Base-by-base conservation (phyloP, 139 green algal species). In the Yamagishiella unicocca region DNA sequence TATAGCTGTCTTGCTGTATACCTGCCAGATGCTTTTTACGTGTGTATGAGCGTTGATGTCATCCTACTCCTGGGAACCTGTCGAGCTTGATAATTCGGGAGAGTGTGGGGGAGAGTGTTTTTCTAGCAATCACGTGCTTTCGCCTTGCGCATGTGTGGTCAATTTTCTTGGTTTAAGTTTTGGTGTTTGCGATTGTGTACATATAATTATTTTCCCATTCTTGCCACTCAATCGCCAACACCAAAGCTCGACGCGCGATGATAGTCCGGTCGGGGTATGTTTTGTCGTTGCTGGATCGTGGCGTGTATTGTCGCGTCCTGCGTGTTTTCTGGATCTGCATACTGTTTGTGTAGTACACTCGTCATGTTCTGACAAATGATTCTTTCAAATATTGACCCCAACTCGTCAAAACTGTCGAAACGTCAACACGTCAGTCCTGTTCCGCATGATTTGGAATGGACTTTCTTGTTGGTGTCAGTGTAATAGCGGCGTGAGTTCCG, bases 131-230 rank as follows among this genome's bases (percentile, higher is more conserved):
- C n/a, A n/a, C n/a, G 62, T 71, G 62, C 62, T 75, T 75, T 58
- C 50, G 50, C 17, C 50, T n/a, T 1, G 67, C 38, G 70, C 40
- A 77, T 54, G 68, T 78, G 70, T 78, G 38, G 67, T 75, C 67
- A 75, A 75, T 78, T 78, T 55, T 80, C 43, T 0, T 37, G 14
- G 2, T 78, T 80, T 40, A 9, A 2, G 72, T 62, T 80, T 80
- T 80, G 72, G 72, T 64, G 43, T 62, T 80, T 2, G 72, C 43
- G 72, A 80, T 80, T 80, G 72, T 80, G 72, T 78, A 78, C 70
- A 80, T 62, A 80, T 43, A 80, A 24, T 80, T 62, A 80, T 80
- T 80, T 42, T 24, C 27, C 42, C 70, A 78, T 78, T 78, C 40
- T 78, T 78, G 70, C 38, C n/a, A 40, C 72, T 62, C 72, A 80